Evolutionary conservation across 2,329 filamentous ascomycete genomes (phyloP).

Genomic region (Phyllosticta paracitricarpa): DNA sequence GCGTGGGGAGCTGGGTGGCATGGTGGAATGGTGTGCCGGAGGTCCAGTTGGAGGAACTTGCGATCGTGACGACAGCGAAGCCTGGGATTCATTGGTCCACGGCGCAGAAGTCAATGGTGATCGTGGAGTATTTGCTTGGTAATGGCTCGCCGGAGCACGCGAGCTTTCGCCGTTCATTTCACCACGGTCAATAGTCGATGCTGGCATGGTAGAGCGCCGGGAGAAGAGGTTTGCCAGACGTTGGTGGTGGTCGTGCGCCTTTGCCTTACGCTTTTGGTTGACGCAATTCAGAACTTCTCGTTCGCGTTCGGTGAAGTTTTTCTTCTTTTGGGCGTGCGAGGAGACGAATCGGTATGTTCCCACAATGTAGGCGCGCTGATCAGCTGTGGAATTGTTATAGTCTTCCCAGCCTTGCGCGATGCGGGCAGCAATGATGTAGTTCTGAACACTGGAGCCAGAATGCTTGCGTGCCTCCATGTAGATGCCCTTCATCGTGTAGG

Average conservation of each 20-base stretch:
- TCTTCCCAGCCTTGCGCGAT: slow-evolving; percentile 67
- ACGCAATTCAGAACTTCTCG: slow-evolving; percentile 43
- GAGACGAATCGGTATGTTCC: slow-evolving; percentile 53
- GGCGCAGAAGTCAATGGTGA: background rate
- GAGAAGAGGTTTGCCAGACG: slow-evolving; percentile 9
- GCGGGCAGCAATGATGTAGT: slow-evolving; percentile 69
- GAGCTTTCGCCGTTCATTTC: background rate
- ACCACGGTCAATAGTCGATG: background rate
- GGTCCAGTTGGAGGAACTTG: background rate
- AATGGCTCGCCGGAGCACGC: background rate
- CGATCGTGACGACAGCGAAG: background rate
- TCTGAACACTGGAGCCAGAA: slow-evolving; percentile 61
- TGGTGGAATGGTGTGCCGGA: background rate
- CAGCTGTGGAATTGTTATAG: slow-evolving; percentile 40
- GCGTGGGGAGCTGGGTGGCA: background rate
- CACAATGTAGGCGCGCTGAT: slow-evolving; percentile 56
- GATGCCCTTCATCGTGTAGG: slow-evolving; percentile 73
- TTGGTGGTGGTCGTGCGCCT: slow-evolving; percentile 14
- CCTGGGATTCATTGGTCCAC: background rate
- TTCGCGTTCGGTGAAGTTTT: slow-evolving; percentile 35
- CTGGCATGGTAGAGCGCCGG: background rate
- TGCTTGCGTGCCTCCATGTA: slow-evolving; percentile 65
- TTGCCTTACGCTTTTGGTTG: slow-evolving; percentile 21
- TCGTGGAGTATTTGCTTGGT: background rate
- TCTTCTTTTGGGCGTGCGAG: slow-evolving; percentile 48